Evolutionary conservation across 805 yeast species (phyloP).

Genomic region (Pichia sporocuriosa): DNA sequence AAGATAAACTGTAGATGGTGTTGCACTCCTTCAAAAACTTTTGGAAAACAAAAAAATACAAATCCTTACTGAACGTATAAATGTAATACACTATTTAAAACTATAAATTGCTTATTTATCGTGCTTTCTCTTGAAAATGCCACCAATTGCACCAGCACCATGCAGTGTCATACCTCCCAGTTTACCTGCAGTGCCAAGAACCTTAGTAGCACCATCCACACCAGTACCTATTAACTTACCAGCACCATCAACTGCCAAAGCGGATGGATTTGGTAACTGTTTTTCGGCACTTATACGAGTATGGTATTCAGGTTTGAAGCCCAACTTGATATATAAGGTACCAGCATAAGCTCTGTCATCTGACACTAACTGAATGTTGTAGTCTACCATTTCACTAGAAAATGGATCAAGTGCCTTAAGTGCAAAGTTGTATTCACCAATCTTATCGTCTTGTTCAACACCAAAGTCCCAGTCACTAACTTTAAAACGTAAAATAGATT

Average conservation of each 20-base stretch:
- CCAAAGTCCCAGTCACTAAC: constrained; percentile 93
- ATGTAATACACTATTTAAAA: too few species aligned
- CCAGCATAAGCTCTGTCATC: constrained; percentile 58
- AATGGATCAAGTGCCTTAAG: constrained; percentile 58
- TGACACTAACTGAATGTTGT: constrained; percentile 42
- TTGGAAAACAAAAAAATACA: too few species aligned
- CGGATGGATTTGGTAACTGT: constrained; percentile 31
- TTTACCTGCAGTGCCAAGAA: constrained; percentile 41
- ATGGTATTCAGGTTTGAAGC: constrained; percentile 68
- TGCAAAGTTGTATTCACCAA: constrained; percentile 59
- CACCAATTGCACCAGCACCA: constrained; percentile 32
- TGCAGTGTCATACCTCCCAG: constrained; percentile 47
- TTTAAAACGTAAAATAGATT: constrained; percentile 49
- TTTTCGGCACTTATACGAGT: constrained; percentile 35
- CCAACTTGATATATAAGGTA: constrained; percentile 46
- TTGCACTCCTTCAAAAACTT: too few species aligned
- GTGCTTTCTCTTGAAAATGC: constrained; percentile 27
- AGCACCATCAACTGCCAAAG: constrained; percentile 40
- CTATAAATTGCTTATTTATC: too few species aligned
- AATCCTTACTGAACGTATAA: too few species aligned
- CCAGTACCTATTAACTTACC: constrained; percentile 40
- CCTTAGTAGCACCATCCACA: constrained; percentile 34
- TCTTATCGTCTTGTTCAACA: constrained; percentile 71
- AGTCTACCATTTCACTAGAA: constrained; percentile 40
- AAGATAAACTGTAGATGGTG: too few species aligned